Conservation (phyloP, 306 rosid species). For the Argentina anserina region DNA sequence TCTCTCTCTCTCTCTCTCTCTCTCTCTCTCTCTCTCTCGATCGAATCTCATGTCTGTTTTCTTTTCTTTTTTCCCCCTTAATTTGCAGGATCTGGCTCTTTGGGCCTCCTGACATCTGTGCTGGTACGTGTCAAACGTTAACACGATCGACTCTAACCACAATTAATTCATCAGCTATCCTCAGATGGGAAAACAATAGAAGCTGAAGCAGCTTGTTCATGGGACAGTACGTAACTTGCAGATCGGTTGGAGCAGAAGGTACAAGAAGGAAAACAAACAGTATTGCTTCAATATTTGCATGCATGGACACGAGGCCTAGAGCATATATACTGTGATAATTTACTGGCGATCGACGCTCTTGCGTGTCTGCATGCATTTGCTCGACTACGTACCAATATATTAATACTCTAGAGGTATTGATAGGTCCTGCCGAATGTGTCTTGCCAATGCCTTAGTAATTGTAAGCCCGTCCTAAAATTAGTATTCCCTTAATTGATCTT, state of each 20-base stretch:
- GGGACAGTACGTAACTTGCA: constrained; percentile 98
- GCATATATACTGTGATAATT: constrained; percentile 77
- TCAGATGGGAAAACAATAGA: constrained; percentile 96
- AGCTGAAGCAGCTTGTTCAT: constrained; percentile 99
- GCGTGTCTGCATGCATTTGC: too few species aligned
- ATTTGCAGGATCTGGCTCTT: constrained; percentile 89
- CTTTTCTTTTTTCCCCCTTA: not conserved
- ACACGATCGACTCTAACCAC: constrained; percentile 16
- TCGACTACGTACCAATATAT: too few species aligned
- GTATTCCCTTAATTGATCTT: too few species aligned
- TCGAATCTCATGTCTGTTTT: constrained; percentile 9
- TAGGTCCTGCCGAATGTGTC: too few species aligned
- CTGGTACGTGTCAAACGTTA: constrained; percentile 52
- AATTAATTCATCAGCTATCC: constrained; percentile 67
- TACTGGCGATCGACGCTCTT: too few species aligned
- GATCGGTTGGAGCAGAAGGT: constrained; percentile 84
- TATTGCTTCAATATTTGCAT: constrained; percentile 98
- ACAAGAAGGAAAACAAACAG: constrained; percentile 95
- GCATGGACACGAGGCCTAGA: constrained; percentile 94
- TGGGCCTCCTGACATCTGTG: constrained; percentile 96
- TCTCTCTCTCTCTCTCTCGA: not conserved
- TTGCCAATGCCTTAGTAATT: too few species aligned
- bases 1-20: too few species aligned
- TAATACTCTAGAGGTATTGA: too few species aligned
- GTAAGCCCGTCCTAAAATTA: too few species aligned